Conservation (phyloP, 352 stramenopile species). For the Globisporangium spiculum region DNA sequence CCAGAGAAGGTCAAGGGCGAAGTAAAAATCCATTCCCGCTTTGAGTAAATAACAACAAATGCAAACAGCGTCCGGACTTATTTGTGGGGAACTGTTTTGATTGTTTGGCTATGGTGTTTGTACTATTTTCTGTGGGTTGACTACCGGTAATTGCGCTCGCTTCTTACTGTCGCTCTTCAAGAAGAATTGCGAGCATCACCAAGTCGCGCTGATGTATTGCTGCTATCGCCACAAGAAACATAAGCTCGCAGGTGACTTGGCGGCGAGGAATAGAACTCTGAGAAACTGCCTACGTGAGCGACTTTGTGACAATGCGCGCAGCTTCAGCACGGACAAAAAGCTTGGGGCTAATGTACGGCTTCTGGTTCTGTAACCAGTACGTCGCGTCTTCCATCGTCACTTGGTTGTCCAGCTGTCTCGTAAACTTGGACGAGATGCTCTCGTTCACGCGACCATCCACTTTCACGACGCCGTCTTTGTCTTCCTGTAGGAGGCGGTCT, state of each 20-base stretch:
- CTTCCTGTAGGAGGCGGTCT: constrained; percentile 70
- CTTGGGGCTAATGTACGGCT: constrained; percentile 80
- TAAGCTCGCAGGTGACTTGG: background rate
- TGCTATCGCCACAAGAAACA: background rate
- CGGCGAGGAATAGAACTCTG: background rate
- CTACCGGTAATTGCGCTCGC: background rate
- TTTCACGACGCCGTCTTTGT: constrained; percentile 65
- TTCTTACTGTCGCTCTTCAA: background rate
- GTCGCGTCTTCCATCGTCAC: constrained; percentile 80
- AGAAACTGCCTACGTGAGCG: constrained; percentile 37
- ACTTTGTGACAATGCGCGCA: constrained; percentile 81
- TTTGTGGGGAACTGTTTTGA: background rate
- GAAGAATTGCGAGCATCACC: background rate
- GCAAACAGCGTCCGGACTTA: background rate
- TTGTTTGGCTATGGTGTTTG: background rate
- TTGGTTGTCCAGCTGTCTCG: constrained; percentile 58
- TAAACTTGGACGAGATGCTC: constrained; percentile 58
- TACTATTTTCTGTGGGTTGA: background rate
- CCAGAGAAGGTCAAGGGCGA: constrained; percentile 38
- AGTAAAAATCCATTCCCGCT: constrained; percentile 68
- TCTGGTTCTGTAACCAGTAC: constrained; percentile 82
- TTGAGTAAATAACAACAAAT: constrained; percentile 34
- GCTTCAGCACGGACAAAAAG: constrained; percentile 81
- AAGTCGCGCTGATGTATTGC: background rate
- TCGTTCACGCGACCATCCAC: constrained; percentile 84